Conservation (phyloP, 2,329 filamentous ascomycete species). For the Clonostachys solani region DNA sequence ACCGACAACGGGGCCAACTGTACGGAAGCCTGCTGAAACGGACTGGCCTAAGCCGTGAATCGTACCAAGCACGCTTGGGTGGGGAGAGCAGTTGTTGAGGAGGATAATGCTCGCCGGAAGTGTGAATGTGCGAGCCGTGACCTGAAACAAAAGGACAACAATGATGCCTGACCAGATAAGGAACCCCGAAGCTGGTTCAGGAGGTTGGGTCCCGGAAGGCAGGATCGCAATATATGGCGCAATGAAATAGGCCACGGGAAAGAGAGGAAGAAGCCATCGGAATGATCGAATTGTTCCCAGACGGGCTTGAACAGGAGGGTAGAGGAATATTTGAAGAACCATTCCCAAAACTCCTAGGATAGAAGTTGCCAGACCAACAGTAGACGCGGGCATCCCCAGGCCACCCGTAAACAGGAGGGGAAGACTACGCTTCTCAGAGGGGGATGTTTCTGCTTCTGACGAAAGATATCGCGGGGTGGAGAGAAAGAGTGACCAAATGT, state of each 20-base stretch:
- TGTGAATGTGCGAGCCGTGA: conserved; percentile 68
- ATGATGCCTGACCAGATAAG: conserved; percentile 58
- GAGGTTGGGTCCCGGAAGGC: conserved; percentile 40
- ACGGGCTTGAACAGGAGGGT: conserved; percentile 59
- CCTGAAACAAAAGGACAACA: conserved; percentile 62
- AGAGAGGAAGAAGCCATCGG: conserved; percentile 59
- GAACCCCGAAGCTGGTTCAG: conserved; percentile 38
- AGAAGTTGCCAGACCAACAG: conserved; percentile 65
- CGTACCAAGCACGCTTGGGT: conserved; percentile 52
- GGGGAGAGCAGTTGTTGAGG: conserved; percentile 56
- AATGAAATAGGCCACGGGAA: conserved; percentile 63
- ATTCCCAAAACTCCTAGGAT: conserved; percentile 68
- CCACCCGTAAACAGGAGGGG: conserved; percentile 59
- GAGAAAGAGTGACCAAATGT: conserved; percentile 66
- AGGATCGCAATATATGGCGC: conserved; percentile 64
- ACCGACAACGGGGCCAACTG: conserved; percentile 44
- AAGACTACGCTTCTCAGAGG: conserved; percentile 19
- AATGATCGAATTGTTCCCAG: conserved; percentile 67
- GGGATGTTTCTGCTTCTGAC: neutral
- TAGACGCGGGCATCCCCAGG: conserved; percentile 61
- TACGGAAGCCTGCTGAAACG: conserved; percentile 43
- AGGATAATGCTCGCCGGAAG: conserved; percentile 54
- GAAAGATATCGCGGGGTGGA: conserved; percentile 53
- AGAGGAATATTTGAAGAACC: conserved; percentile 63
- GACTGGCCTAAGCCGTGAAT: conserved; percentile 51